Base-by-base conservation (phyloP, 108 stramenopile species). In the Parmales sp. region DNA sequence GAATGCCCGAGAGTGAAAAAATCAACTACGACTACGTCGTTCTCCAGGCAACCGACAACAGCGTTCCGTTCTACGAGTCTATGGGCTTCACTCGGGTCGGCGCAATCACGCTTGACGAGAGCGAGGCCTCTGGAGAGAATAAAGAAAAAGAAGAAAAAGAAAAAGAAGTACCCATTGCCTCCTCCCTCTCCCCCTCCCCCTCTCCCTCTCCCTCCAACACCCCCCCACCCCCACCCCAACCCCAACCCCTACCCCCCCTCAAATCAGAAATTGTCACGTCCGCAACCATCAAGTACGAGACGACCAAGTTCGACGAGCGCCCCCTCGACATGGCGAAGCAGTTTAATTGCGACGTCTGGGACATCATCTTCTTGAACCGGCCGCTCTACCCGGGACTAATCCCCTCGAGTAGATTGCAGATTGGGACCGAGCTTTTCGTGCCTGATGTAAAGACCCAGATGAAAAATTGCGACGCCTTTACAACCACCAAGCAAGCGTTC, bases 31-130 rank as follows among this genome's bases (percentile, higher is more conserved):
- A 94, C 64, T 94, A 87, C 72, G 68, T 89, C 8, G 87, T 86
- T 1, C 64, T 94, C 65, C 90, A 91, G 71, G 90, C 93, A 19
- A 94, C 93, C 7, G 86, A 91, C 25, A 90, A 89, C 51, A 88
- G 89, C 3, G 86, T 94, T 60, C 79, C 86, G 16, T 94, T 94
- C 71, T 94, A 94, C 65, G 93, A 94, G 74, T 79, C 81, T 2
- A 73, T 88, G 63, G 93, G 90, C 0, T 94, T 94, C 73, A 71
- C 79, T 16, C 85, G 93, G 28, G 90, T 94, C 0, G 93, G 93
- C 13, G 41, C 7, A 13, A 43, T 11, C 11, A 43, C 7, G 41
- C 41, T 43, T n/a, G n/a, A n/a, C n/a, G n/a, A n/a, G n/a, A n/a
- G n/a, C n/a, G n/a, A n/a, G n/a, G n/a, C n/a, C n/a, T n/a, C n/a